These are phyloP conservation scores for Pythium dissotocum DNA, from an alignment of 352 stramenopile genomes.

Conservation along the genomic window DNA sequence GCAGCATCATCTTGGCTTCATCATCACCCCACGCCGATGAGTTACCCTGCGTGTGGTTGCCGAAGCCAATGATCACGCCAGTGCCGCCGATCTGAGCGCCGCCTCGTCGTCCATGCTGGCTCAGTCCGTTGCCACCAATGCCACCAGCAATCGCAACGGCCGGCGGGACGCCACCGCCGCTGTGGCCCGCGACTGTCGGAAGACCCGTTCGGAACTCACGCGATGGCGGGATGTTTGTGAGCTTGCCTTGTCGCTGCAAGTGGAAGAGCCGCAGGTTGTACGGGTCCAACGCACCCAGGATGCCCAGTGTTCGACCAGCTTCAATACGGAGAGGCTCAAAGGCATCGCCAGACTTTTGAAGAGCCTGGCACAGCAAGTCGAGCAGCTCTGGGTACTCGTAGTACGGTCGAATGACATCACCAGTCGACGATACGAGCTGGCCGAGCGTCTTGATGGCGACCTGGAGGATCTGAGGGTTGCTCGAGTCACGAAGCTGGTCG, in stretches of 20 bases:
- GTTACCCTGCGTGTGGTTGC: constrained; percentile 4
- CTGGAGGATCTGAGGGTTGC: constrained; percentile 83
- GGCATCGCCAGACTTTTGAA: constrained; percentile 80
- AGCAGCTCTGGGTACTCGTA: constrained; percentile 85
- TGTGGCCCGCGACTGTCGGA: constrained; percentile 26
- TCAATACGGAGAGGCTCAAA: constrained; percentile 80
- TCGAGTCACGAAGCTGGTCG: constrained; percentile 83
- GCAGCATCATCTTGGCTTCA: constrained; percentile 36
- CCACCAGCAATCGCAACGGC: constrained; percentile 21
- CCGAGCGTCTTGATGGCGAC: constrained; percentile 86
- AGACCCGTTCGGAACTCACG: constrained; percentile 66
- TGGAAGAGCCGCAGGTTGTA: constrained; percentile 87
- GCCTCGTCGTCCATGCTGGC: neutral
- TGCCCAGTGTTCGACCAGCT: constrained; percentile 76
- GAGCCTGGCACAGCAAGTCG: constrained; percentile 70
- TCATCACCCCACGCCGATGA: constrained; percentile 37
- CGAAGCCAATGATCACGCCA: constrained; percentile 26
- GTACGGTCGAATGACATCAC: constrained; percentile 83
- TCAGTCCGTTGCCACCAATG: constrained; percentile 12
- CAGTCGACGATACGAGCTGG: constrained; percentile 80
- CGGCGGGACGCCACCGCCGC: constrained; percentile 8
- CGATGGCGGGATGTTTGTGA: constrained; percentile 58
- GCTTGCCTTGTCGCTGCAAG: constrained; percentile 75
- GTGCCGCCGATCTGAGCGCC: constrained; percentile 7
- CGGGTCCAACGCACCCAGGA: constrained; percentile 80